Evolutionary conservation across 805 yeast genomes (phyloP), one percentile per base, ranked within the genome.

Genomic region (Alloascoidea africana): DNA sequence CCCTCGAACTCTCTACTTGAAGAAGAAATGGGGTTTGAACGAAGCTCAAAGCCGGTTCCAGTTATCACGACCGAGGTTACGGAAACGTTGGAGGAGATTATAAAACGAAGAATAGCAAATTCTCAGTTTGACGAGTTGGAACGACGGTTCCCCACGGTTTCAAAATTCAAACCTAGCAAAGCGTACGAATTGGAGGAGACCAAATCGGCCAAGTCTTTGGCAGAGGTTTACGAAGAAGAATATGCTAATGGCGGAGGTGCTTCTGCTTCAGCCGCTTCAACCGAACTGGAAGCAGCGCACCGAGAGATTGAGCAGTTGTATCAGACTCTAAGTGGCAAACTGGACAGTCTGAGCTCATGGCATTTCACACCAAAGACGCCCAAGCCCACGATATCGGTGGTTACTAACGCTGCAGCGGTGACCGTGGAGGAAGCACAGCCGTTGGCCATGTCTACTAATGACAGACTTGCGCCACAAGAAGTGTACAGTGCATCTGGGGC

Each of bases 371-470:
- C 98, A 37, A 83, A 80, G 56, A 94, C 95, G 14, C 74, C 82
- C 30, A 77, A 82, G 54, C 80, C 83, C 48, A 60, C 77, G 16
- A 61, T 89, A 43, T 86, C 82, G 41, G 76, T 91, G 51, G 84
- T 80, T 53, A 84, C 86, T 30, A 80, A 87, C 40, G 67, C 82
- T 0, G 77, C 94, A 3, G 70, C 94, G 2, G 78, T 91, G 36
- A 52, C 78, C 2, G 83, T 89, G 94, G 98, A 89, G 59, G 97
- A 91, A 52, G 91, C 96, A 1, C 96, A 86, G 60, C 98, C 98
- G 36, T 65, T 84, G 41, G 76, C 86, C 27, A 66, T 82, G 60
- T 73, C 91, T 2, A 62, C 70, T 23, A 83, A 77, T 16, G 63
- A 77, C 11, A 71, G 81, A 36, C 66, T 91, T 49, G 98, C 98